Base-by-base conservation (phyloP, 371 early-diverging fungal genomes). In the Zychaea mexicana region DNA sequence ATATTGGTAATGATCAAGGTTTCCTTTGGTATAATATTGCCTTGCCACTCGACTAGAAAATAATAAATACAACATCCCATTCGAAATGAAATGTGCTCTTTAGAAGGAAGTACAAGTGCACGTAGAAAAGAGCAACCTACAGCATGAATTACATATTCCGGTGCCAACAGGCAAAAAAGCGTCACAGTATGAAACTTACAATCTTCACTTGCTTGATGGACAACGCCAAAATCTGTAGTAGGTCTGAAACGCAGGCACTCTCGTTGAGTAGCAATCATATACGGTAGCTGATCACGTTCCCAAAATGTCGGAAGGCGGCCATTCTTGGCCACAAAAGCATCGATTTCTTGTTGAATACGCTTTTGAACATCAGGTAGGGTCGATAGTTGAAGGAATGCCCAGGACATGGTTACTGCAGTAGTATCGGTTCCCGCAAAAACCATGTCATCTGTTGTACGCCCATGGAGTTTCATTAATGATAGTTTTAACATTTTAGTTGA, bases 191-290 rank as follows among this genome's bases (percentile, higher is more conserved):
- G n/a, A n/a, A n/a, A 42, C 42, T 66, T 67, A 65, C 63, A 28
- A 60, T 67, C 67, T 45, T 67, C 62, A 12, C 39, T 36, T 6
- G 60, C 33, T 15, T n/a, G 22, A 39, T 60, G 71, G 26, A 59
- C 45, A 17, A 66, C 22, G 3, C 61, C 64, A 31, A 67, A 56
- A 0, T 15, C 15, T 0, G 45, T 31, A 7, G 55, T 54, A 10
- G 62, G 67, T 10, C 67, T 54, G 22, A 55, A 57, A 15, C 71
- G 61, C 55, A 71, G 19, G 22, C 65, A 61, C 30, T 71, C 71
- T 42, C 56, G 64, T 36, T 61, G 61, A 0, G 59, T 62, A 30
- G 65, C 60, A 12, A 59, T 42, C 26, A 52, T 19, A 26, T 57
- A 67, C 32, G 65, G 71, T 8, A 67, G 15, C 0, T 24, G 7